A percentile compares a stretch with the other conserved stretches of the same genome.
phyloP scores from a whole-genome alignment of 805 yeast genomes.

The Yarrowia sp. region DNA sequence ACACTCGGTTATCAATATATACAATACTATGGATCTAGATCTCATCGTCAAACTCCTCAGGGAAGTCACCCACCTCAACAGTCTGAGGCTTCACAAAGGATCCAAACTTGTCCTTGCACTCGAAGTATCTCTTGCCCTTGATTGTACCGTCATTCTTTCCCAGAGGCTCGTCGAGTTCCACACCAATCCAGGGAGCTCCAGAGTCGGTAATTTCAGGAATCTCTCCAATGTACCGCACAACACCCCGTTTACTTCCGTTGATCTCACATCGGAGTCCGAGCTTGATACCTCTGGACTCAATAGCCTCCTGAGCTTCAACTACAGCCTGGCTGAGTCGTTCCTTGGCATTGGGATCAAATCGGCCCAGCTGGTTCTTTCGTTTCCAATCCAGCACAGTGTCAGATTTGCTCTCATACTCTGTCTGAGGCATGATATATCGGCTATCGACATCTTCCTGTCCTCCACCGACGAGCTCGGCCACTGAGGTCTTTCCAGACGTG shows the following conservation, averaged over 20 bases:
- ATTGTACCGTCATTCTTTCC: slow-evolving; percentile 87
- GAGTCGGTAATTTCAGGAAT: slow-evolving; percentile 63
- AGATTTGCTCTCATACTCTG: slow-evolving; percentile 63
- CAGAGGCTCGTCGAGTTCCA: slow-evolving; percentile 81
- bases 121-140: slow-evolving; percentile 65
- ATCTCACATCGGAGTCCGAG: slow-evolving; percentile 56
- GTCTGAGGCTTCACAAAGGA: slow-evolving; percentile 75
- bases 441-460: slow-evolving; percentile 51
- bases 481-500: slow-evolving; percentile 6
- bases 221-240: slow-evolving; percentile 71
- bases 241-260: slow-evolving; percentile 56
- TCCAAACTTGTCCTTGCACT: slow-evolving; percentile 66
- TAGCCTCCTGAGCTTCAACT: slow-evolving; percentile 38
- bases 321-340: slow-evolving; percentile 32
- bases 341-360: slow-evolving; percentile 63
- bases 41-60: slow-evolving; percentile 61
- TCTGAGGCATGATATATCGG: slow-evolving; percentile 57
- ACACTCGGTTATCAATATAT: neutral
- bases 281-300: slow-evolving; percentile 49
- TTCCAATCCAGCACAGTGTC: slow-evolving; percentile 84
- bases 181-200: slow-evolving; percentile 73
- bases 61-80: slow-evolving; percentile 74
- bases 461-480: slow-evolving; percentile 13
- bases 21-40: slow-evolving; percentile 42
- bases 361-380: slow-evolving; percentile 67